A percentile compares a stretch with the other conserved stretches of the same genome.
Evolutionary conservation across 331 rosid species (phyloP).

Genomic region (Phaseolus coccineus): DNA sequence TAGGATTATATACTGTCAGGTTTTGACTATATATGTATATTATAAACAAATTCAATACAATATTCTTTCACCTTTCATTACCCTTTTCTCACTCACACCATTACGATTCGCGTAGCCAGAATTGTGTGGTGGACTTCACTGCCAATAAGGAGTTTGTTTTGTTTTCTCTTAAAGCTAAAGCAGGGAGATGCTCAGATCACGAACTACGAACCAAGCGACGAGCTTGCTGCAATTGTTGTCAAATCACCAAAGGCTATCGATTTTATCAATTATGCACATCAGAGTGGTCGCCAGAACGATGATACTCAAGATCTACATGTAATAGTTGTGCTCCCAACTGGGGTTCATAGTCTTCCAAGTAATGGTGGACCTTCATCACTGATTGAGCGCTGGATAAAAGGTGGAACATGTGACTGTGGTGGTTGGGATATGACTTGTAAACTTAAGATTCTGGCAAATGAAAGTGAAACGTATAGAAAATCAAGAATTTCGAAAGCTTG

Average conservation of each 20-base stretch:
- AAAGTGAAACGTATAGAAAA: slow-evolving; percentile 51
- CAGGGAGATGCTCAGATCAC: slow-evolving; percentile 63
- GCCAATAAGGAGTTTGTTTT: slow-evolving; percentile 72
- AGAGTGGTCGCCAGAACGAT: slow-evolving; percentile 32
- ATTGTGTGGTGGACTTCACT: slow-evolving; percentile 40
- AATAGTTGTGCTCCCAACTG: slow-evolving; percentile 90
- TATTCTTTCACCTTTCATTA: too few species aligned
- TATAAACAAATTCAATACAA: too few species aligned
- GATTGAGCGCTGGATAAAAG: slow-evolving; percentile 93
- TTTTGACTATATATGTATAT: too few species aligned
- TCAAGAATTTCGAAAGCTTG: slow-evolving; percentile 52
- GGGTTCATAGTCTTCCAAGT: slow-evolving; percentile 87
- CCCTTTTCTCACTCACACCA: too few species aligned
- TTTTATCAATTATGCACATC: slow-evolving; percentile 38
- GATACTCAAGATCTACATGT: slow-evolving; percentile 52
- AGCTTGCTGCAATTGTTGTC: slow-evolving; percentile 90
- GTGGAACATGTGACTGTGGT: slow-evolving; percentile 97
- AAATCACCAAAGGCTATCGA: slow-evolving; percentile 59
- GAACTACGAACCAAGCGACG: slow-evolving; percentile 77
- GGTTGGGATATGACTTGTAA: slow-evolving; percentile 99
- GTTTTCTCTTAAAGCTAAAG: slow-evolving; percentile 68
- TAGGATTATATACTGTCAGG: too few species aligned
- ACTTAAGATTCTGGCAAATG: slow-evolving; percentile 68
- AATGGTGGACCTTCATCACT: slow-evolving; percentile 96
- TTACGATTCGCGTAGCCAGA: slow-evolving; percentile 50